Evolutionary conservation across 495 filamentous ascomycete species (phyloP).

Genomic region (Xylaria grammica): DNA sequence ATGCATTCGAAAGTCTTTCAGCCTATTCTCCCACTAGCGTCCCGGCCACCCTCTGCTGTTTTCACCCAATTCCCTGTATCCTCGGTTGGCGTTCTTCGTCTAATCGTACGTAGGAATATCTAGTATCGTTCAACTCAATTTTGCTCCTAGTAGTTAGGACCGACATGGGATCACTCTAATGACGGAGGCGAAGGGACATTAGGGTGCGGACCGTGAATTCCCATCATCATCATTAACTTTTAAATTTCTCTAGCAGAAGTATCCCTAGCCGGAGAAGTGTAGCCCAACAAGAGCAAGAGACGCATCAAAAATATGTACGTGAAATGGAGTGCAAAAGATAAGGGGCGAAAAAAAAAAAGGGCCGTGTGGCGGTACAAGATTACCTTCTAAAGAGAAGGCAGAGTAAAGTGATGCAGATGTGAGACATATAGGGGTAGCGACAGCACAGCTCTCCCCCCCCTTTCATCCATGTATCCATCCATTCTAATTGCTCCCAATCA

Average conservation of each 20-base stretch:
- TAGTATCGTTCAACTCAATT: not conserved
- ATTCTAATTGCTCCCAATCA: not conserved
- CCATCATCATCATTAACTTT: slow-evolving; percentile 28
- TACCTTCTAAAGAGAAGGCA: not conserved
- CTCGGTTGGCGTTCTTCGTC: too few species aligned
- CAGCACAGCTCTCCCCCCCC: slow-evolving; percentile 15
- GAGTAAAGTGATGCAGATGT: not conserved
- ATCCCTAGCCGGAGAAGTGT: slow-evolving; percentile 23
- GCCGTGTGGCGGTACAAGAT: slow-evolving; percentile 13
- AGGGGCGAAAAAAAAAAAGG: not conserved
- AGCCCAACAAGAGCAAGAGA: slow-evolving; percentile 15
- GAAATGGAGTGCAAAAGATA: not conserved
- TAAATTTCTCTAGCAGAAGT: slow-evolving; percentile 22
- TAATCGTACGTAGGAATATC: too few species aligned
- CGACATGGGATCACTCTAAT: not conserved
- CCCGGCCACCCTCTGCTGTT: too few species aligned
- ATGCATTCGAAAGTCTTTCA: too few species aligned
- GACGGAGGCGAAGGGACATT: not conserved
- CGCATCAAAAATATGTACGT: slow-evolving; percentile 22
- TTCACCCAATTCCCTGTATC: too few species aligned
- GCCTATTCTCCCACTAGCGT: too few species aligned
- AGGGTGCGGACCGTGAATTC: not conserved
- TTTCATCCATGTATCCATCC: slow-evolving; percentile 11
- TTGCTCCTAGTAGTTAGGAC: not conserved
- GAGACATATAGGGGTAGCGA: slow-evolving; percentile 4